Base-by-base conservation (phyloP, 768 basidiomycete species). In the Mycena vulgaris region DNA sequence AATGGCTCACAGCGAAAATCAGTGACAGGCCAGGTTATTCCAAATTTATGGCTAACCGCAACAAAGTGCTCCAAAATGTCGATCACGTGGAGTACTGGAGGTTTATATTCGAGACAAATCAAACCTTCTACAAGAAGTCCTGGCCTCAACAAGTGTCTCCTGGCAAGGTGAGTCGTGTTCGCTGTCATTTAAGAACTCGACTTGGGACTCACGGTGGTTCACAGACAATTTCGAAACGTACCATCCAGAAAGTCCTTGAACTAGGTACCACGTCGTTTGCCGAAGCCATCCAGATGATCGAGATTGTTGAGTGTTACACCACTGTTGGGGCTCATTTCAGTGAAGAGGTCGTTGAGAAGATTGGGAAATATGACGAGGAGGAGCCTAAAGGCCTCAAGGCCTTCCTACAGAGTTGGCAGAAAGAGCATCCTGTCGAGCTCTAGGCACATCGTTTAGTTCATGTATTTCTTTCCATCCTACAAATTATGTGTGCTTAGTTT, bases 1-100 rank as follows among this genome's bases (percentile, higher is more conserved):
- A 17, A 0, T 63, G 61, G 61, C 47, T 63, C 5, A 37, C 25
- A 39, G 35, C 51, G 1, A 23, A 19, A 27, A 63, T 39, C 13
- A 25, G 6, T 9, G 6, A 1, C 3, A 13, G 33, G 1, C 53
- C 53, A 4, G 53, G 48, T 7, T 63, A 51, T 21, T 7, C 45
- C 19, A 52, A 3, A 17, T 52, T 63, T 35, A 7, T 27, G 2
- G 45, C 61, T 0, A 63, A 63, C 21, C 61, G 28, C 4, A 10
- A 33, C 9, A 63, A 63, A 21, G n/a, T 51, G 27, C 61, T 63
- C 2, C 47, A 63, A 10, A 63, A 63, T 25, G 13, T 40, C 1
- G 49, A 63, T n/a, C 61, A 35, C 5, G 61, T 63, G 30, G 25
- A 63, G 28, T 52, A 31, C 25, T 63, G 61, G 61, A 45, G 35